These are phyloP conservation scores for Monosporozyma servazzii DNA, from an alignment of 805 yeast genomes.

Conservation along the genomic window DNA sequence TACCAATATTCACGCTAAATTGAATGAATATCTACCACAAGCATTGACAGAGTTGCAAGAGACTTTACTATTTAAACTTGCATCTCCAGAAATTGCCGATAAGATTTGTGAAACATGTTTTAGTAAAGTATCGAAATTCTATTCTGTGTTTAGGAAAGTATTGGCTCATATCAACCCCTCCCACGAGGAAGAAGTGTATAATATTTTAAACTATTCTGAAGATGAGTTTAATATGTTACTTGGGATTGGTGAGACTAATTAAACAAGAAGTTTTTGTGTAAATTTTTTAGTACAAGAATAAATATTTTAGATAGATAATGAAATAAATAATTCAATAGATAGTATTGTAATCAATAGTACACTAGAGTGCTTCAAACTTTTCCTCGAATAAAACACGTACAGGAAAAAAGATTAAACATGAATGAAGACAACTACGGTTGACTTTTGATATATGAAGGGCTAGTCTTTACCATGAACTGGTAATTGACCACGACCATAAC, in stretches of 20 bases:
- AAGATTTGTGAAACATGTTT: slow-evolving; percentile 45
- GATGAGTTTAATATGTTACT: slow-evolving; percentile 56
- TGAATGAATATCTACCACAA: slow-evolving; percentile 38
- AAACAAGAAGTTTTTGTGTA: neutral
- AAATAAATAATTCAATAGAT: neutral
- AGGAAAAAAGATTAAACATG: neutral
- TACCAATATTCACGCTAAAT: slow-evolving; percentile 37
- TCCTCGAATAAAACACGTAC: neutral
- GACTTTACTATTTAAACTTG: slow-evolving; percentile 44
- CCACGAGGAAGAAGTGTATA: slow-evolving; percentile 9
- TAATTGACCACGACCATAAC: slow-evolving; percentile 79
- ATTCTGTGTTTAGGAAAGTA: slow-evolving; percentile 31
- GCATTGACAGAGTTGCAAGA: slow-evolving; percentile 54
- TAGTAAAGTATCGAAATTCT: slow-evolving; percentile 37
- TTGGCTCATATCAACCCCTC: slow-evolving; percentile 25
- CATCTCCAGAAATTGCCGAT: slow-evolving; percentile 55
- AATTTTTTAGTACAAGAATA: neutral
- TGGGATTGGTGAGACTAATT: slow-evolving; percentile 42
- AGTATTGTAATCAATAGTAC: neutral
- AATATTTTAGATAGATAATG: neutral
- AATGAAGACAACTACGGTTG: neutral
- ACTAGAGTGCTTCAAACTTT: neutral
- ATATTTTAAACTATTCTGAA: slow-evolving; percentile 22
- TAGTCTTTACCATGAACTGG: slow-evolving; percentile 36
- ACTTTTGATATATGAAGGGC: neutral